Base-by-base conservation (phyloP, 2,329 filamentous ascomycete genomes). In the Penicillium verrucosum region DNA sequence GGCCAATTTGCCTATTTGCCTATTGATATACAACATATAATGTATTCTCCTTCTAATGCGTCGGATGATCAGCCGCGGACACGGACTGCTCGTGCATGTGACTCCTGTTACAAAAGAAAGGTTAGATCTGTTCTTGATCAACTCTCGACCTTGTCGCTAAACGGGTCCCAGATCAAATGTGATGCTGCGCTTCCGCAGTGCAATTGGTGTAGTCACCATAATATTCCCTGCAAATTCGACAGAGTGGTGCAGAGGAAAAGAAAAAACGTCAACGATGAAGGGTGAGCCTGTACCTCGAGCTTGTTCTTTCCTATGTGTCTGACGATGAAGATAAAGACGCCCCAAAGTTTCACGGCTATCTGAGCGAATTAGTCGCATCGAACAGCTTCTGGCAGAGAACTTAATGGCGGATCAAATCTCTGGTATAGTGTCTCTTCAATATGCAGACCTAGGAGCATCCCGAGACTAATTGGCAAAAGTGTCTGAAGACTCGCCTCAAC, bases 161-260 rank as follows among this genome's bases (percentile, higher is more conserved):
- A 34, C 18, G 16, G 14, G 23, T 34, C n/a, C 10, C n/a, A 81
- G 78, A 82, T 82, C 57, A 80, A 81, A 72, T 82, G 80, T 59
- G 80, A 80, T 62, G 72, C 70, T 2, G 71, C 70, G 16, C 57
- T 70, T 10, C 75, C 77, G 4, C 70, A 73, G 47, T 82, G 80
- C 67, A 78, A 82, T 64, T 82, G 79, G 79, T 82, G 80, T 62
- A 73, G 70, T 48, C 78, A 81, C 64, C 80, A 81, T 60, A 68
- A 73, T 52, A 70, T 79, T 21, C 64, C 73, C 18, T 82, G 80
- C 65, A 81, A 78, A 8, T 82, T 80, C 62, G 72, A 70, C 29
- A 59, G 73, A 56, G 62, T 64, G 10, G 58, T 68, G 29, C 64
- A 60, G 27, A 64, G 68, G 32, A 68, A 65, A 51, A 63, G 70